These are phyloP conservation scores for Pholiota molesta DNA, from an alignment of 768 basidiomycete species.

Conservation along the genomic window DNA sequence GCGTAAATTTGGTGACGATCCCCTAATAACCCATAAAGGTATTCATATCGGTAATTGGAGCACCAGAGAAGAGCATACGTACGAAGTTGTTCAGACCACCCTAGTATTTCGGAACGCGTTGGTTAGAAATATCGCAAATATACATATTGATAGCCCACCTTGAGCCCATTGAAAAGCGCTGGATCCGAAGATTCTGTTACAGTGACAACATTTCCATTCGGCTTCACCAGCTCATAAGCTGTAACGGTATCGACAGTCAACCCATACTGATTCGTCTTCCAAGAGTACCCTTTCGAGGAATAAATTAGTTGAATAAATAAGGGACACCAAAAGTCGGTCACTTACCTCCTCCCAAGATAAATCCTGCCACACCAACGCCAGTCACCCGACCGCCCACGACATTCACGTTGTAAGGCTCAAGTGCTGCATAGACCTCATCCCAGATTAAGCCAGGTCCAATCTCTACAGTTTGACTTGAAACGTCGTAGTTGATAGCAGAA, in stretches of 20 bases:
- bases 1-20: slow-evolving; percentile 58
- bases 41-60: neutral
- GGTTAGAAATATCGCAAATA: too few relatives aligned
- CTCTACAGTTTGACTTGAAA: slow-evolving; percentile 38
- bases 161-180: slow-evolving; percentile 45
- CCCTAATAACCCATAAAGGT: slow-evolving; percentile 36
- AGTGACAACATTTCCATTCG: slow-evolving; percentile 46
- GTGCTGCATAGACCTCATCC: slow-evolving; percentile 63
- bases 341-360: slow-evolving; percentile 61
- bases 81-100: slow-evolving; percentile 66
- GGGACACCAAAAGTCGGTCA: neutral
- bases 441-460: slow-evolving; percentile 57
- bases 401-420: slow-evolving; percentile 50
- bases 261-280: slow-evolving; percentile 63
- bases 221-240: slow-evolving; percentile 60
- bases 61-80: slow-evolving; percentile 17
- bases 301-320: neutral
- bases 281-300: slow-evolving; percentile 54
- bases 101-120: slow-evolving; percentile 27
- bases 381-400: slow-evolving; percentile 63
- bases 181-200: slow-evolving; percentile 37
- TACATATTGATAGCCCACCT: slow-evolving; percentile 25
- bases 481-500: slow-evolving; percentile 45
- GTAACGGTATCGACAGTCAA: slow-evolving; percentile 58
- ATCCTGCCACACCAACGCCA: slow-evolving; percentile 63